Conservation (phyloP, 1,139 yeast species). For the Blastobotrys arbuscula region DNA sequence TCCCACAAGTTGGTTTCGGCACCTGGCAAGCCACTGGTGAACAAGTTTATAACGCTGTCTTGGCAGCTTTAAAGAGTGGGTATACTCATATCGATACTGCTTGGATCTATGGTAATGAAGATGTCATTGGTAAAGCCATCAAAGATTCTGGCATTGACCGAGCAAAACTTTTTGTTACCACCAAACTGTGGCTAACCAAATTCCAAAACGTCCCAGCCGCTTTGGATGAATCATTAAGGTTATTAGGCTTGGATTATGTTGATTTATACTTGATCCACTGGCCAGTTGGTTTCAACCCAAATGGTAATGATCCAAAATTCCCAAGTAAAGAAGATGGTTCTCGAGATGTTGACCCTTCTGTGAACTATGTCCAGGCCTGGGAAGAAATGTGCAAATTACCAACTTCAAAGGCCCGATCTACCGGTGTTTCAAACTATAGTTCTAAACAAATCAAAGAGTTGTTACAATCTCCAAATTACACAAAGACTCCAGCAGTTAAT, state of each 20-base stretch:
- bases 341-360: slow-evolving; percentile 26
- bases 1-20: slow-evolving; percentile 72
- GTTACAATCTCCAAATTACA: slow-evolving; percentile 46
- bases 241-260: slow-evolving; percentile 68
- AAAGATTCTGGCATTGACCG: slow-evolving; percentile 45
- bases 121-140: slow-evolving; percentile 46
- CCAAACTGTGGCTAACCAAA: slow-evolving; percentile 47
- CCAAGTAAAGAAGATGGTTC: slow-evolving; percentile 36
- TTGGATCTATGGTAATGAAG: slow-evolving; percentile 58
- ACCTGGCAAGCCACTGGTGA: slow-evolving; percentile 67
- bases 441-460: slow-evolving; percentile 47
- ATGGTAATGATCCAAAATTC: slow-evolving; percentile 39
- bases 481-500: slow-evolving; percentile 58
- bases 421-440: slow-evolving; percentile 77
- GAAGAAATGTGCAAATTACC: slow-evolving; percentile 58
- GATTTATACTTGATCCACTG: slow-evolving; percentile 83
- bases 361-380: slow-evolving; percentile 48
- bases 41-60: slow-evolving; percentile 55
- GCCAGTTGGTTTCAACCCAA: slow-evolving; percentile 58
- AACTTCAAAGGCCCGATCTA: slow-evolving; percentile 53
- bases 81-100: slow-evolving; percentile 81
- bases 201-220: slow-evolving; percentile 52
- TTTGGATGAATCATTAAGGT: slow-evolving; percentile 53
- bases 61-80: slow-evolving; percentile 60
- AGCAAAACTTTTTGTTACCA: slow-evolving; percentile 48